Base-by-base conservation (phyloP, 2,329 filamentous ascomycete species). In the Tolypocladium guangdongense region DNA sequence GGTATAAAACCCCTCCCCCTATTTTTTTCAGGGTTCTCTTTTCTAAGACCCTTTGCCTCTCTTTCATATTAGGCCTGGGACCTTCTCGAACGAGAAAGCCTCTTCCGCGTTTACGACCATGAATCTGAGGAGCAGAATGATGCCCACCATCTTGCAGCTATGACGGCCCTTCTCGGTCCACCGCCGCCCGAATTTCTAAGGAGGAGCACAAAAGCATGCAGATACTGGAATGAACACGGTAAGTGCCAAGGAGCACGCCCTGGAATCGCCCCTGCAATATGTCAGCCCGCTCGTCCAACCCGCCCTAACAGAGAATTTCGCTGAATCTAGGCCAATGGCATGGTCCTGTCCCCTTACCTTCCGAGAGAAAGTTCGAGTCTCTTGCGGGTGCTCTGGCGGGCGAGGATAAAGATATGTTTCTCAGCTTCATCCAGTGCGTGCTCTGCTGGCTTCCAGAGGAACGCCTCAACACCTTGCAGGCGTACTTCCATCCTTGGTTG, bases 181-280 rank as follows among this genome's bases (percentile, higher is more conserved):
- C 65, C 64, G 8, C 64, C 64, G 1, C 49, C 43, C 3, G 58
- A 56, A 38, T 64, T 67, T 11, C 57, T 65, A 0, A 48, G 55
- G 33, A 60, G 53, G 30, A 62, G 60, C 43, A 14, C 52, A 1
- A 51, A 56, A 35, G 58, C 61, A 11, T 30, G 50, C 16, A 62
- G 59, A 49, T 66, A 64, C 46, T 66, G 64, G 64, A 47, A 61
- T 33, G 45, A 52, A 41, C 32, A 66, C 8, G 64, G 65, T 59
- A 55, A 54, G 58, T 37, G 45, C 37, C 39, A 51, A 53, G 14
- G 27, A 35, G 33, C 33, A 35, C 12, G 2, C 33, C 12, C 35
- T 7, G 41, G 32, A 54, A 48, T 37, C 20, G 32, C 45, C 38
- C 49, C 43, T 37, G 11, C 24, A 22, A 45, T 55, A 52, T 5